Evolutionary conservation across 495 filamentous ascomycete genomes (phyloP), one percentile per base, ranked within the genome.

Genomic region (Copromyces sp.): DNA sequence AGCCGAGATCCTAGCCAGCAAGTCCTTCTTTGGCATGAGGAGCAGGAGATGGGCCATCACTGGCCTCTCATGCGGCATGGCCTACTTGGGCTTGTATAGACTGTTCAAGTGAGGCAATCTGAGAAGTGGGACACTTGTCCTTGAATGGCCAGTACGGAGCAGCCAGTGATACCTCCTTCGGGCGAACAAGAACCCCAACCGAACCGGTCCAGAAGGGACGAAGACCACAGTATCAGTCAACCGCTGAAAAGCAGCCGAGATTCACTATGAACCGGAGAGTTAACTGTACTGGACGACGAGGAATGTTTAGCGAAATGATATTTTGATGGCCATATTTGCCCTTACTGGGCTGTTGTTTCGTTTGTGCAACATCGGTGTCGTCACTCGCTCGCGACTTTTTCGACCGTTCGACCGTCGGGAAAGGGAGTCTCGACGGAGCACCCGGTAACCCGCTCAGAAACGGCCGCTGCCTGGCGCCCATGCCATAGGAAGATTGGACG

Each of bases 11-110:
- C 81, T 91, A 73, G 84, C 87, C 74, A 90, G 90, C 78, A 86
- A 89, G 38, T 90, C 90, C 37, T 86, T 89, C 76, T 93, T 94
- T 78, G 93, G 93, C 38, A 91, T 97, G 86, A 88, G 87, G 20
- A 90, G 87, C 75, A 85, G 94, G 65, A 86, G 88, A 73, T 76
- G 90, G 35, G 92, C 90, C 42, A 90, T 96, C 73, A 89, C 87
- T 17, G 84, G 85, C n/a, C 90, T 93, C 41, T 92, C 93, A 3
- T 83, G 90, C 9, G 84, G 84, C 1, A 82, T 97, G 61, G 89
- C 91, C 9, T 90, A 88, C 72, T 81, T 94, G 82, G 94, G 94
- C 2, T 61, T 85, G 38, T 86, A 82, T 81, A 79, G 84, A 68
- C 68, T 84, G 68, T 76, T 81, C 17, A 78, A 79, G 72, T 82